Percentiles rank a stretch among this genome's conserved stretches.
Evolutionary conservation across 768 basidiomycete species (phyloP).

Genomic region (Chlorophyllum brunneum): DNA sequence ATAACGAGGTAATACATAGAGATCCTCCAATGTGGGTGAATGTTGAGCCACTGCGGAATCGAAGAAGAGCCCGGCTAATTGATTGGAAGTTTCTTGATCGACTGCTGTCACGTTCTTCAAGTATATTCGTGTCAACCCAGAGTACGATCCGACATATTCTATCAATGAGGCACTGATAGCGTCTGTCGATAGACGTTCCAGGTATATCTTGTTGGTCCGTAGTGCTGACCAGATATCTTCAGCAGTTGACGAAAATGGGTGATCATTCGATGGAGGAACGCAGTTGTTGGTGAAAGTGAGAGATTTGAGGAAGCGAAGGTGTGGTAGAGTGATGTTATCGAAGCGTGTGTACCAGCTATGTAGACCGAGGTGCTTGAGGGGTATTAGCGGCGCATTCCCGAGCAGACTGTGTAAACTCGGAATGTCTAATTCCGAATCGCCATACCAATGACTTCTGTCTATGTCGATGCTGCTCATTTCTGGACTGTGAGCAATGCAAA

Average conservation of each 20-base stretch:
- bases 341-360: conserved; percentile 4
- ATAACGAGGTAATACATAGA: conserved; percentile 4
- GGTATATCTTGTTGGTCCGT: background rate
- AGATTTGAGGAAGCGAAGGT: conserved; percentile 5
- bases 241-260: background rate
- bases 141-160: conserved; percentile 5
- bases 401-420: background rate
- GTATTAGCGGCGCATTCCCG: background rate
- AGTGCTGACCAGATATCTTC: conserved; percentile 6
- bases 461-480: conserved; percentile 9
- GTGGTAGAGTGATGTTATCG: conserved; percentile 2
- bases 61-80: conserved; percentile 4
- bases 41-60: background rate
- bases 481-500: conserved; percentile 6
- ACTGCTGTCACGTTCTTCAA: background rate
- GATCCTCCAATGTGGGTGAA: background rate
- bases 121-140: conserved; percentile 1
- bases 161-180: background rate
- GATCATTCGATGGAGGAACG: background rate
- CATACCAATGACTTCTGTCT: background rate
- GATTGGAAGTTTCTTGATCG: conserved; percentile 1
- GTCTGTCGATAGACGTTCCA: conserved; percentile 6
- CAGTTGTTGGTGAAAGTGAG: background rate
- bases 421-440: background rate
- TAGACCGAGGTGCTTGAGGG: conserved; percentile 8